A percentile compares a stretch with the other conserved stretches of the same genome.
phyloP scores from a whole-genome alignment of 371 early-diverging fungal species.

The Mycotypha africana region DNA sequence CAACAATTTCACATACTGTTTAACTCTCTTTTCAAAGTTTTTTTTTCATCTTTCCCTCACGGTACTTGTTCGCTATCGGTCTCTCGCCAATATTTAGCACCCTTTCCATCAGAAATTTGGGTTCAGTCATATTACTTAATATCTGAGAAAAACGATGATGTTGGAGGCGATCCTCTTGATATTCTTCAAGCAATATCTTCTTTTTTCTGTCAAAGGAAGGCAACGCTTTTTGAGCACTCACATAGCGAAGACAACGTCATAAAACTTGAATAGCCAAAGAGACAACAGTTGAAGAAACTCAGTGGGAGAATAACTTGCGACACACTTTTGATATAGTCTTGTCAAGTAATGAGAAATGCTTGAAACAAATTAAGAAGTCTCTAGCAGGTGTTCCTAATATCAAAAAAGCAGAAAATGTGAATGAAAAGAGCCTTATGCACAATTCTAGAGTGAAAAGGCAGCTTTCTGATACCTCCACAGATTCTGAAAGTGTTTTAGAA shows the following conservation, averaged over 20 bases:
- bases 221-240: slow-evolving; percentile 13
- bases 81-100: slow-evolving; percentile 10
- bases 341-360: slow-evolving; percentile 14
- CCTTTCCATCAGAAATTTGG: slow-evolving; percentile 11
- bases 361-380: slow-evolving; percentile 13
- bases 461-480: slow-evolving; percentile 11
- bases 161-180: slow-evolving; percentile 12
- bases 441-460: slow-evolving; percentile 17
- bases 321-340: slow-evolving; percentile 16
- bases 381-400: slow-evolving; percentile 15
- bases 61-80: no score
- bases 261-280: slow-evolving; percentile 12
- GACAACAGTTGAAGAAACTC: slow-evolving; percentile 14
- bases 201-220: slow-evolving; percentile 15
- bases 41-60: no score
- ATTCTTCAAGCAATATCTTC: slow-evolving; percentile 15
- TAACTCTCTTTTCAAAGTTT: no score
- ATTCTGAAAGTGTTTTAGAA: slow-evolving; percentile 18
- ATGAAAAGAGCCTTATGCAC: slow-evolving; percentile 13
- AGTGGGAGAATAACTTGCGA: slow-evolving; percentile 11
- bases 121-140: slow-evolving; percentile 8
- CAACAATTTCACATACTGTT: no score
- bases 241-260: slow-evolving; percentile 13
- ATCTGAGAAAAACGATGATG: slow-evolving; percentile 14
- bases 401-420: slow-evolving; percentile 15